These are phyloP conservation scores for Saturnispora kantuleensis DNA, from an alignment of 805 yeast species.

Conservation along the genomic window DNA sequence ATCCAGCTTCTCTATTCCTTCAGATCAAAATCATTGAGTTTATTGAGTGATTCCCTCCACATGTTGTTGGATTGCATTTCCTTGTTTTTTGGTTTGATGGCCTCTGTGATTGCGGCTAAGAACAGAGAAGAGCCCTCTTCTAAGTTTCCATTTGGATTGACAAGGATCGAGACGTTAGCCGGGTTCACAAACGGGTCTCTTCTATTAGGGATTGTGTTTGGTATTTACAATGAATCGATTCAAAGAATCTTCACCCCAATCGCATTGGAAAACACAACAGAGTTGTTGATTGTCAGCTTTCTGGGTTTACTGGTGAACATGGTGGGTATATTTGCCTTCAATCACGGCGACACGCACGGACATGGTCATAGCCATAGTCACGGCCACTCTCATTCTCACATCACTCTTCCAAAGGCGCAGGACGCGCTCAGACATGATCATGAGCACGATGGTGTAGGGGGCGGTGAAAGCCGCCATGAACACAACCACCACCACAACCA, in stretches of 20 bases:
- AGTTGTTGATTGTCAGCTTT: slow-evolving; percentile 72
- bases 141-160: slow-evolving; percentile 75
- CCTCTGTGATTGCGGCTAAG: slow-evolving; percentile 44
- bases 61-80: slow-evolving; percentile 96
- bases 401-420: too few relatives aligned
- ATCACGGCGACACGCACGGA: slow-evolving; percentile 36
- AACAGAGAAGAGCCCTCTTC: slow-evolving; percentile 18
- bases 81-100: slow-evolving; percentile 77
- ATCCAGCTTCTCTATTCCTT: slow-evolving; percentile 87
- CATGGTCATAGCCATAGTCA: slow-evolving; percentile 19
- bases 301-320: slow-evolving; percentile 82
- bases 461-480: background rate
- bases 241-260: slow-evolving; percentile 77
- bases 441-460: background rate
- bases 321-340: slow-evolving; percentile 90
- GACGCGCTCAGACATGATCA: slow-evolving; percentile 2
- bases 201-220: slow-evolving; percentile 78
- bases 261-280: slow-evolving; percentile 66
- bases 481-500: background rate
- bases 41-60: slow-evolving; percentile 87
- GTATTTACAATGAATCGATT: slow-evolving; percentile 77
- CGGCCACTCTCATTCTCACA: slow-evolving; percentile 20
- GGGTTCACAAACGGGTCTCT: slow-evolving; percentile 94
- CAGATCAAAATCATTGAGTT: slow-evolving; percentile 83
- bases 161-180: slow-evolving; percentile 80